These are phyloP conservation scores for Jackrogersella multiformis DNA, from an alignment of 495 filamentous ascomycete genomes.

Conservation along the genomic window DNA sequence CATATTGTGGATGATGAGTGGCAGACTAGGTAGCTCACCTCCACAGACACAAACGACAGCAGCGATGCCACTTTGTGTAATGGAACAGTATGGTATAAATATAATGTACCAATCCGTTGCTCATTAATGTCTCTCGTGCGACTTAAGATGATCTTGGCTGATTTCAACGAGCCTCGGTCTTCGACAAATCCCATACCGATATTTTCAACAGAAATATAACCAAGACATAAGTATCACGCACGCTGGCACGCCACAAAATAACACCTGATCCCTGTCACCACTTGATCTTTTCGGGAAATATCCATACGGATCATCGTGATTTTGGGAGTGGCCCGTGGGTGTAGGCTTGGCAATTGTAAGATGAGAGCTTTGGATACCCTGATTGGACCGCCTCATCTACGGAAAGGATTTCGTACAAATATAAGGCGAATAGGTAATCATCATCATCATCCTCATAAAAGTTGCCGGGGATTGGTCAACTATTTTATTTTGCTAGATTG, in stretches of 20 bases:
- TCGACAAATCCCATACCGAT: slow-evolving; percentile 10
- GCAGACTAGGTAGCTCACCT: too few species aligned
- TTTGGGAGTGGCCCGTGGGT: not conserved
- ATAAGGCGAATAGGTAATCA: slow-evolving; percentile 9
- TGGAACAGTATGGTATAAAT: not conserved
- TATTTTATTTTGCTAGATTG: slow-evolving; percentile 33
- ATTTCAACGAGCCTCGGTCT: slow-evolving; percentile 3
- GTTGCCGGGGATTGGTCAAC: slow-evolving; percentile 11
- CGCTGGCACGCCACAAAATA: slow-evolving; percentile 11
- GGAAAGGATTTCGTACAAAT: slow-evolving; percentile 17
- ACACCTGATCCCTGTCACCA: slow-evolving; percentile 9
- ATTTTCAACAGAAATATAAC: not conserved
- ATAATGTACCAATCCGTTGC: not conserved
- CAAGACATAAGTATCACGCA: slow-evolving; percentile 21
- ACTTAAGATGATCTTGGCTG: not conserved
- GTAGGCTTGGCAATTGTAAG: not conserved
- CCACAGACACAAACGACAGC: not conserved
- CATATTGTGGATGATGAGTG: too few species aligned
- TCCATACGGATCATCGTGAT: slow-evolving; percentile 23
- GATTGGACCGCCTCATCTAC: slow-evolving; percentile 12
- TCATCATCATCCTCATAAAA: too few species aligned
- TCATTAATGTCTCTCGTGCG: not conserved
- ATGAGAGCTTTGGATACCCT: not conserved
- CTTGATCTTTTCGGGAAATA: slow-evolving; percentile 23
- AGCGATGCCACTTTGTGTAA: not conserved